These are phyloP conservation scores for Kodamaea hsintzibuensis DNA, from an alignment of 805 yeast species.

Conservation along the genomic window DNA sequence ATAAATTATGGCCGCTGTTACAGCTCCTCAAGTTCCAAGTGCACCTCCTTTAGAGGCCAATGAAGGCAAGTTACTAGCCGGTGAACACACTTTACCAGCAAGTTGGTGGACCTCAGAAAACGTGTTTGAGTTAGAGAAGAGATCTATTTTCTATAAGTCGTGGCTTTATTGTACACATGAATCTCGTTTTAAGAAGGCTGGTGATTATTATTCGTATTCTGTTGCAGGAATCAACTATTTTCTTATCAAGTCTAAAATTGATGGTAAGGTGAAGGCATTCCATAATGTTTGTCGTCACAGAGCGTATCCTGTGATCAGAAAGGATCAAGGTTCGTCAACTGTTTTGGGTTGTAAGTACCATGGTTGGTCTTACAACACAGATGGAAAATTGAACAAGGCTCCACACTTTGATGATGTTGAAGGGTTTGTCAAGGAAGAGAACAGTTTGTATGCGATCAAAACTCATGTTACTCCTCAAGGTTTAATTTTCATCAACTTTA, in stretches of 20 bases:
- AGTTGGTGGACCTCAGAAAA: conserved; percentile 67
- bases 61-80: conserved; percentile 21
- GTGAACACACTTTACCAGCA: conserved; percentile 56
- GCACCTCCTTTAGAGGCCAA: conserved; percentile 23
- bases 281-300: conserved; percentile 68
- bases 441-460: conserved; percentile 55
- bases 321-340: conserved; percentile 58
- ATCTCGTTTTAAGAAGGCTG: conserved; percentile 55
- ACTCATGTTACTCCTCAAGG: conserved; percentile 59
- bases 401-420: conserved; percentile 62
- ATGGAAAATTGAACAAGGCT: conserved; percentile 58
- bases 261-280: conserved; percentile 53
- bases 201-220: conserved; percentile 54
- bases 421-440: conserved; percentile 57
- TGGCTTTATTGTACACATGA: conserved; percentile 58
- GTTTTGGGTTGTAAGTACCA: conserved; percentile 63
- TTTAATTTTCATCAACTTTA: conserved; percentile 55
- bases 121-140: conserved; percentile 57
- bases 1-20: conserved; percentile 10
- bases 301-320: conserved; percentile 62
- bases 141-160: conserved; percentile 55
- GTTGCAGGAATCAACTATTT: conserved; percentile 57
- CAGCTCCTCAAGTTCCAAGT: conserved; percentile 16
- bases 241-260: conserved; percentile 51
- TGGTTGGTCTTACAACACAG: conserved; percentile 67